Base-by-base conservation (phyloP, 306 rosid genomes). In the Corylus heterophylla region DNA sequence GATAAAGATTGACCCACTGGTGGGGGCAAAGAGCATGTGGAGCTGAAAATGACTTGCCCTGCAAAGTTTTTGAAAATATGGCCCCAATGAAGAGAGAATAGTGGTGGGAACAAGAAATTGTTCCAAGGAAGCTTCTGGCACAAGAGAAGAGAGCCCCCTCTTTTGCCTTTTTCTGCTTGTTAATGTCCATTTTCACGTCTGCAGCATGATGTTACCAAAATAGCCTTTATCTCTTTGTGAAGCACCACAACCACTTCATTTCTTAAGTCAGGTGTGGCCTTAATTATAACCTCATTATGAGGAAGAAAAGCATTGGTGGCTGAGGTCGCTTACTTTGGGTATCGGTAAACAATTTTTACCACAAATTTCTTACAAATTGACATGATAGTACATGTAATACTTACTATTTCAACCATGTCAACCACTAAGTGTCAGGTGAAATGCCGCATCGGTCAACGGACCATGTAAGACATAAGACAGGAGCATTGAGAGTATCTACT, bases 191-290 rank as follows among this genome's bases (percentile, higher is more conserved):
- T 50, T 52, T 62, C 63, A 78, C 70, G 76, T 84, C 71, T 74
- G n/a, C 29, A 20, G 1, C 37, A 75, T 47, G 39, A 49, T 12
- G 59, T 16, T 79, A 49, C 71, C 50, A 78, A 51, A 80, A 58
- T 51, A 45, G 12, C 37, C 75, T 75, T 69, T 68, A 49, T 47
- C 79, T 78, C 73, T 42, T 12, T 16, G 31, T 64, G 76, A 73
- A 42, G 27, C 70, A 78, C 80, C 74, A 76, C 82, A 77, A 29
- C 88, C 90, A 83, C 86, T 58, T 74, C 67, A 82, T 69, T 74
- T 56, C 64, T 61, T 44, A 4, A 47, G 9, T 17, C 27, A 25
- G 45, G 61, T 39, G 81, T 54, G 49, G 45, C 82, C 66, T 29
- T 4, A 4, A n/a, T 18, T 55, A 55, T 9, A 55, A 55, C 10